Evolutionary conservation across 1,284 basidiomycete genomes (phyloP).

Genomic region (Cystobasidium pallidum): DNA sequence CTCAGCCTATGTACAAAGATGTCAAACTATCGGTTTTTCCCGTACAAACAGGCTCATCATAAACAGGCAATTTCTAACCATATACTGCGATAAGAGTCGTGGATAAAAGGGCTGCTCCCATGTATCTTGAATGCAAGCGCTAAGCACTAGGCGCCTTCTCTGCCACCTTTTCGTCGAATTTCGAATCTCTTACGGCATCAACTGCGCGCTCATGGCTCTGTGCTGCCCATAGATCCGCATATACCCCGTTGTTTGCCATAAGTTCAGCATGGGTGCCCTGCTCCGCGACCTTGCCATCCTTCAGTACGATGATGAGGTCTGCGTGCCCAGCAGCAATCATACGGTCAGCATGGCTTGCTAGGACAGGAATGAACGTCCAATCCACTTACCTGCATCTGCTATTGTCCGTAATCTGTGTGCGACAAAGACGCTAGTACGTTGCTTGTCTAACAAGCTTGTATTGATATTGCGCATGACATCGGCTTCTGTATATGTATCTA

Average conservation of each 20-base stretch:
- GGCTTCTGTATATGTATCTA: constrained; percentile 91
- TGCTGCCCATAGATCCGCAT: constrained; percentile 82
- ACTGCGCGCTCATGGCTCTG: constrained; percentile 61
- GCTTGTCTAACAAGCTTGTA: constrained; percentile 70
- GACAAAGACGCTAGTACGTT: constrained; percentile 91
- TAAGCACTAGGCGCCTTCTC: not conserved
- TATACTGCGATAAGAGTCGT: too few species aligned
- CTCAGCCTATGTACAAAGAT: too few species aligned
- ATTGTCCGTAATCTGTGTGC: constrained; percentile 89
- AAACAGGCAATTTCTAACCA: too few species aligned
- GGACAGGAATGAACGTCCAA: too few species aligned
- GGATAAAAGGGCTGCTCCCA: too few species aligned
- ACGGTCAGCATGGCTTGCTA: not conserved
- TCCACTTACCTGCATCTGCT: constrained; percentile 75
- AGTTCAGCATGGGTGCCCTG: constrained; percentile 89
- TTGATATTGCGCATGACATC: constrained; percentile 97
- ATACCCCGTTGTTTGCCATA: constrained; percentile 71
- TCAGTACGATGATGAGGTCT: constrained; percentile 88
- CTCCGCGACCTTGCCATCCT: constrained; percentile 81
- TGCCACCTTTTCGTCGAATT: constrained; percentile 1
- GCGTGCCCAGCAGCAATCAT: constrained; percentile 42
- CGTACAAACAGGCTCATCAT: too few species aligned
- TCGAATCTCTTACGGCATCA: constrained; percentile 24
- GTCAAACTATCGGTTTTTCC: too few species aligned
- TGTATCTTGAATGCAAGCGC: too few species aligned